Conservation (phyloP, 257 asterid species). For the Solanum tacnaense region DNA sequence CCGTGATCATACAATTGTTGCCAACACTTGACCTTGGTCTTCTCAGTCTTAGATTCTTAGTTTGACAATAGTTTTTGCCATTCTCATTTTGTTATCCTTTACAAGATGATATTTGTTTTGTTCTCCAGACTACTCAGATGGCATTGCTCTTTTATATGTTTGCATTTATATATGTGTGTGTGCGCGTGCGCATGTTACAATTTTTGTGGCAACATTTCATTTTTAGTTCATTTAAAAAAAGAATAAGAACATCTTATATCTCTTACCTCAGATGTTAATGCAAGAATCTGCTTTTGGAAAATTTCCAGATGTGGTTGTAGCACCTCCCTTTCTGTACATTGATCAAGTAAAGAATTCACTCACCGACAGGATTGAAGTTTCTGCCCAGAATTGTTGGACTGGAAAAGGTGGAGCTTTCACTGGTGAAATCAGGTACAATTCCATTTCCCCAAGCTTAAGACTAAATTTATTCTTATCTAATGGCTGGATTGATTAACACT, state of each 20-base stretch:
- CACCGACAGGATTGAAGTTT: slow-evolving; percentile 59
- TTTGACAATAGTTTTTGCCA: not conserved
- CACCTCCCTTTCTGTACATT: slow-evolving; percentile 94
- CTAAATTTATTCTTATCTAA: not conserved
- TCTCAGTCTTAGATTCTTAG: not conserved
- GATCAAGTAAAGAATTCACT: slow-evolving; percentile 82
- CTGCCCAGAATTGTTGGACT: slow-evolving; percentile 96
- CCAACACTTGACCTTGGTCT: not conserved
- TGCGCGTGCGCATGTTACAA: not conserved
- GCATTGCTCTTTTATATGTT: not conserved
- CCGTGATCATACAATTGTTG: not conserved
- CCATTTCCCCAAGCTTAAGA: not conserved
- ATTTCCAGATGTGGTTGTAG: slow-evolving; percentile 82
- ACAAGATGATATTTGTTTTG: not conserved
- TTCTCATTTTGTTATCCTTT: not conserved
- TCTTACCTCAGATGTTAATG: not conserved
- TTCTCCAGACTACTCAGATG: not conserved
- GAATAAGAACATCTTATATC: not conserved
- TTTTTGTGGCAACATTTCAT: not conserved
- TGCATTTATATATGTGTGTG: not conserved
- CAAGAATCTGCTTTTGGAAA: not conserved
- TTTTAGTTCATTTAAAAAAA: not conserved
- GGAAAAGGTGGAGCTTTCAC: slow-evolving; percentile 99
- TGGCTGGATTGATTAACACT: not conserved
- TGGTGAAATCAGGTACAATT: slow-evolving; percentile 84